Conservation (phyloP, 164 flowering plant species). For the Amborella trichopoda region DNA sequence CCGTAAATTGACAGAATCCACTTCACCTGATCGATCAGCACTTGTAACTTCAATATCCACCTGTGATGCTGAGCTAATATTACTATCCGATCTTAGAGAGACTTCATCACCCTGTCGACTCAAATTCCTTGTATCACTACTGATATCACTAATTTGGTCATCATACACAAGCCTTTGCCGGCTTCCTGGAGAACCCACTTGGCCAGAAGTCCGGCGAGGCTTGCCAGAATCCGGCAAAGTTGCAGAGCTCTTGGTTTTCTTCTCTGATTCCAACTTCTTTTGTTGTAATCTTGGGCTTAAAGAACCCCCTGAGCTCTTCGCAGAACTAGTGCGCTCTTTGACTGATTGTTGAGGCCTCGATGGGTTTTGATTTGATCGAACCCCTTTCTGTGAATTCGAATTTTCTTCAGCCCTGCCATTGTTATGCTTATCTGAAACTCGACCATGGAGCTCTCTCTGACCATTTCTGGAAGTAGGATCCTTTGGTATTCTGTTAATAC, state of each 20-base stretch:
- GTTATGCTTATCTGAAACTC: constrained; percentile 25
- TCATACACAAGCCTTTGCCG: background rate
- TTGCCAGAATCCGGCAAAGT: constrained; percentile 54
- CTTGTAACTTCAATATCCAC: constrained; percentile 32
- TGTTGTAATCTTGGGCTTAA: constrained; percentile 64
- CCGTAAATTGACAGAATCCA: constrained; percentile 5
- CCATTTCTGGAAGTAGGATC: constrained; percentile 21
- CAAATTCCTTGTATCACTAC: constrained; percentile 30
- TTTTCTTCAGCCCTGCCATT: constrained; percentile 13
- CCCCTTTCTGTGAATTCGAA: constrained; percentile 4
- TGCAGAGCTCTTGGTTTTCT: constrained; percentile 39
- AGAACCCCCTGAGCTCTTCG: constrained; percentile 39
- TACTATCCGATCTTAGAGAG: constrained; percentile 32
- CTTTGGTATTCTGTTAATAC: constrained; percentile 5
- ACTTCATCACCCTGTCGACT: constrained; percentile 39
- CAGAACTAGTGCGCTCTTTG: constrained; percentile 28
- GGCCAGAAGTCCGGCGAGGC: constrained; percentile 43
- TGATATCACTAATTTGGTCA: constrained; percentile 44
- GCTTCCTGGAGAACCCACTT: too few relatives aligned
- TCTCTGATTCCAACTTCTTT: constrained; percentile 59
- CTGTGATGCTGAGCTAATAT: constrained; percentile 21
- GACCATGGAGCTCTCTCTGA: constrained; percentile 12
- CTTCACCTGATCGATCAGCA: constrained; percentile 17
- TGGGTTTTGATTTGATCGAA: constrained; percentile 18
- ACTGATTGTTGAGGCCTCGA: constrained; percentile 26